A percentile compares a stretch with the other conserved stretches of the same genome.
Evolutionary conservation across 2,329 filamentous ascomycete genomes (phyloP).

Genomic region (Cytospora schulzeri): DNA sequence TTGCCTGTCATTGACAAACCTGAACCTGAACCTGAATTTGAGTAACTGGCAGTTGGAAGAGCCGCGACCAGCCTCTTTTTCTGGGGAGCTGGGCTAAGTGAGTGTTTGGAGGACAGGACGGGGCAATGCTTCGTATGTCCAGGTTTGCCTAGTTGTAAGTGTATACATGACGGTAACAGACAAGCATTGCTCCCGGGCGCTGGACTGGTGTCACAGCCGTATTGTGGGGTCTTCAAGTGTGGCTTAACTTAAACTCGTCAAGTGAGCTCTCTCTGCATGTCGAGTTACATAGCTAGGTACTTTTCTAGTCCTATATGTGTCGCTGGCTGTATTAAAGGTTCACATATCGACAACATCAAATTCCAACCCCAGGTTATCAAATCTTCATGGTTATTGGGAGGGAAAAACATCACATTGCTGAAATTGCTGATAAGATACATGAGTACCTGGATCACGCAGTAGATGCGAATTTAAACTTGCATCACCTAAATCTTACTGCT

Average conservation of each 20-base stretch:
- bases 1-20: neutral
- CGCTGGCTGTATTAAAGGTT: neutral
- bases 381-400: too few relatives aligned
- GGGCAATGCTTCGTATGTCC: too few relatives aligned
- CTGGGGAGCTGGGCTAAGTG: neutral
- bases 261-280: neutral
- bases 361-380: too few relatives aligned
- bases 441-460: neutral
- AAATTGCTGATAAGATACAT: too few relatives aligned
- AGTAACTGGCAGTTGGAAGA: neutral
- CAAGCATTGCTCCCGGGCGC: conserved; percentile 3
- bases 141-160: too few relatives aligned
- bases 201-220: conserved; percentile 7
- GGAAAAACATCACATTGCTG: too few relatives aligned
- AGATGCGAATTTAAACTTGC: neutral
- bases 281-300: neutral
- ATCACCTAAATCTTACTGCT: neutral
- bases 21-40: neutral
- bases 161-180: neutral
- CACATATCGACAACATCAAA: neutral
- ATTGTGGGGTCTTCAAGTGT: neutral
- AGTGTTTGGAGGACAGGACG: neutral
- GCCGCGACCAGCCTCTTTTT: neutral
- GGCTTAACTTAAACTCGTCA: conserved; percentile 8
- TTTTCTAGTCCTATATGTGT: too few relatives aligned